phyloP scores from a whole-genome alignment of 257 asterid species.

The Craterostigma plantagineum region DNA sequence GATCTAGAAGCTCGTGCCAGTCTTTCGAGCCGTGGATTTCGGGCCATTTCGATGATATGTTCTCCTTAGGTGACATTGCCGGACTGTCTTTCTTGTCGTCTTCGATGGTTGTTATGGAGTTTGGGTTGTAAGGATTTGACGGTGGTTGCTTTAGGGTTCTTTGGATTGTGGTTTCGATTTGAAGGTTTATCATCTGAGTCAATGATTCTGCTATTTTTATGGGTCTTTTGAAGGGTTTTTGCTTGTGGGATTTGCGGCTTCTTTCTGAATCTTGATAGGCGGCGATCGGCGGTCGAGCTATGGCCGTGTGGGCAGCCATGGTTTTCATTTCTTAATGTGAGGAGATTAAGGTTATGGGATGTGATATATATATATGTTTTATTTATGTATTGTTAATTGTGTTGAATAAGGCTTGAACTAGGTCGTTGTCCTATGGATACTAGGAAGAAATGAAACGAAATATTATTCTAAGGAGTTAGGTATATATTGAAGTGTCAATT shows the following conservation, averaged over 20 bases:
- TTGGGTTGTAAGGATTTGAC: constrained; percentile 1
- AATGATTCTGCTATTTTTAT: constrained; percentile 28
- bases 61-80: constrained; percentile 34
- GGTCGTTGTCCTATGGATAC: neutral
- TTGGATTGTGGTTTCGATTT: constrained; percentile 27
- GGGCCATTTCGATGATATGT: constrained; percentile 33
- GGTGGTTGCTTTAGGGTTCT: constrained; percentile 7
- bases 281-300: constrained; percentile 5
- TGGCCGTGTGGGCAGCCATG: neutral
- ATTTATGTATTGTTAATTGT: no score
- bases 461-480: no score
- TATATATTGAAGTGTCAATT: constrained; percentile 1
- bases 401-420: neutral
- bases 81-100: constrained; percentile 31
- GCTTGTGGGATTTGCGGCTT: constrained; percentile 4
- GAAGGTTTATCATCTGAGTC: constrained; percentile 28
- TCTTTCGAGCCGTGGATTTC: constrained; percentile 42
- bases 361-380: no score
- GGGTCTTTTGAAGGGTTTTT: constrained; percentile 10
- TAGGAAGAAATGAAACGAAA: neutral
- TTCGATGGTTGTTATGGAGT: constrained; percentile 8
- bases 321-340: no score
- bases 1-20: constrained; percentile 55
- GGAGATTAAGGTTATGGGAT: no score
- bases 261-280: constrained; percentile 10